Base-by-base conservation (phyloP, 225 moss, liverwort and hornwort species). In the Antitrichia curtipendula region DNA sequence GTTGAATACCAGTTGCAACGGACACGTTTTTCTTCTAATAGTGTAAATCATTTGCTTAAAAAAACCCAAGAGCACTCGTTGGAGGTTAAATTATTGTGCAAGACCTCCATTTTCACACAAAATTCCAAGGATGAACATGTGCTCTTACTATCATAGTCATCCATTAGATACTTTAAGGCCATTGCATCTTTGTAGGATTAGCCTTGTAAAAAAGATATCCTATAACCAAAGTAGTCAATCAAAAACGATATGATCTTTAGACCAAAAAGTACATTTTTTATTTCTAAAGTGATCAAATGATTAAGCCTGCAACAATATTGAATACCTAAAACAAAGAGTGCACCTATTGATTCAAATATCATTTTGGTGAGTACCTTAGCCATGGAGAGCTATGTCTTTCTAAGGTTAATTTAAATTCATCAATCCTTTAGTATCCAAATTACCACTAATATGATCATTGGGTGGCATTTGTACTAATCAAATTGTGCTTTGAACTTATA, bases 81-180 rank as follows among this genome's bases (percentile, higher is more conserved):
- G 1, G 12, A 66, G 7, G 13, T 38, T 13, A 12, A 66, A 66
- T 10, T n/a, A 38, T 12, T 38, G 25, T 24, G 2, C 58, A 25
- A 25, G 6, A 58, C 58, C 24, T 58, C 58, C 25, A 6, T 45
- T 45, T 45, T 45, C 8, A 45, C 45, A 45, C 45, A 45, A 45
- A 45, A 45, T 45, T 45, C 45, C 8, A 45, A 45, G 8, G 23
- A 24, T 58, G 23, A 58, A 58, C 58, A 58, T 58, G 3, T 58
- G 4, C 0, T 6, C 4, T 66, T n/a, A 22, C 0, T n/a, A 0
- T 68, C n/a, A n/a, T n/a, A n/a, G 4, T 66, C 38, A 22, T 68
- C 11, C 2, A 13, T 38, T 2, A 22, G 7, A 38, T 38, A 38
- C 21, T 38, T n/a, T 66, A 22, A 36, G 65, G 20, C 6, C 1